Percentiles rank a stretch among this genome's conserved stretches.
Conservation (phyloP, 164 flowering plant species). For the Pachysandra terminalis region DNA sequence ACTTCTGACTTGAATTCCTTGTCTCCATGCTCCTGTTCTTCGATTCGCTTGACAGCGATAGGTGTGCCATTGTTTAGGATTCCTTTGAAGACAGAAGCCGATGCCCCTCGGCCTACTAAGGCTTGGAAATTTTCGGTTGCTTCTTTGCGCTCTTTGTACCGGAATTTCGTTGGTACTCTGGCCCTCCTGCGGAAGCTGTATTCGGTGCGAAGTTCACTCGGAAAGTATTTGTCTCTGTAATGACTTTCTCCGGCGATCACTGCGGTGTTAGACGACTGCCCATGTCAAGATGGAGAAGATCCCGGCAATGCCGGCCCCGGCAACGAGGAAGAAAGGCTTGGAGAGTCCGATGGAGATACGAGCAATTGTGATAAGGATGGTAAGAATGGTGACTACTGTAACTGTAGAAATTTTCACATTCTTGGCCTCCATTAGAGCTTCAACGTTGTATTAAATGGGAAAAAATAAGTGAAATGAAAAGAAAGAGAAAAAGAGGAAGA, state of each 20-base stretch:
- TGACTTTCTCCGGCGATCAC: slow-evolving; percentile 22
- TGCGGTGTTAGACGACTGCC: slow-evolving; percentile 24
- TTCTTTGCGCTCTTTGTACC: slow-evolving; percentile 52
- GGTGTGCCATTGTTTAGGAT: slow-evolving; percentile 65
- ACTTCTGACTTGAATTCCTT: slow-evolving; percentile 79
- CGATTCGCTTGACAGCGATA: slow-evolving; percentile 79
- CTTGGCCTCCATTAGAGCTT: slow-evolving; percentile 53
- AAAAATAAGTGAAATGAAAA: background rate
- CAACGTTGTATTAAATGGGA: background rate
- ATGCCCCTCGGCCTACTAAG: slow-evolving; percentile 64
- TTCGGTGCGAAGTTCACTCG: slow-evolving; percentile 70
- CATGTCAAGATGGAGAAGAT: slow-evolving; percentile 37
- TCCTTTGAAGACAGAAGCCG: slow-evolving; percentile 81
- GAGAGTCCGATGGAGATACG: slow-evolving; percentile 38
- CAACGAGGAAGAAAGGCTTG: slow-evolving; percentile 46
- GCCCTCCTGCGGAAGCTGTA: slow-evolving; percentile 81
- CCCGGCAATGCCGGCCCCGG: slow-evolving; percentile 45
- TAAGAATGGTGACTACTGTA: slow-evolving; percentile 24
- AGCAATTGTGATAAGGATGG: slow-evolving; percentile 38
- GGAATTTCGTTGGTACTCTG: slow-evolving; percentile 70
- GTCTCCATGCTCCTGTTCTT: slow-evolving; percentile 59
- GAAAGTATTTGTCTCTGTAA: slow-evolving; percentile 29
- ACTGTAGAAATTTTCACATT: slow-evolving; percentile 34
- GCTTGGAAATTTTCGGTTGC: slow-evolving; percentile 69
- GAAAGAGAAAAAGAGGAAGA: background rate